These are phyloP conservation scores for Plantago major DNA, from an alignment of 257 asterid genomes.

Conservation along the genomic window DNA sequence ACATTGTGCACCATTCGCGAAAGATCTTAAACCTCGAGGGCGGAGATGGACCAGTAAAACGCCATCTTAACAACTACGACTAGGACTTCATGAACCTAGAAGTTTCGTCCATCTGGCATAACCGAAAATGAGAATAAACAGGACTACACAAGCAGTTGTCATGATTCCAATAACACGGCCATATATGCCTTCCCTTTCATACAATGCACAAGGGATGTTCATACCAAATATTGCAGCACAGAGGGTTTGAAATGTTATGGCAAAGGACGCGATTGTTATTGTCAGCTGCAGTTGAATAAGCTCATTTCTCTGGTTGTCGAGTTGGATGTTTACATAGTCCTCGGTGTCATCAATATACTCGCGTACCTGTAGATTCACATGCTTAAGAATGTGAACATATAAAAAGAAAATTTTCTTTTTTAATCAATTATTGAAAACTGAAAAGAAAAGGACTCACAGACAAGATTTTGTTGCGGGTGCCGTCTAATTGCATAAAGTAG, in stretches of 20 bases:
- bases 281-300: constrained; percentile 89
- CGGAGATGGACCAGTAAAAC: not conserved
- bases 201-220: constrained; percentile 64
- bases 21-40: not conserved
- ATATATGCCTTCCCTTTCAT: constrained; percentile 34
- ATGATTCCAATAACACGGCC: constrained; percentile 33
- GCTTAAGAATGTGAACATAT: not conserved
- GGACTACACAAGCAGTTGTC: constrained; percentile 40
- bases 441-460: constrained; percentile 50
- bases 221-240: constrained; percentile 70
- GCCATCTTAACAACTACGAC: not conserved
- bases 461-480: constrained; percentile 90
- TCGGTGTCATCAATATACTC: constrained; percentile 93
- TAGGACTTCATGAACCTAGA: constrained; percentile 52
- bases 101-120: constrained; percentile 94
- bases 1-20: not conserved
- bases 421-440: too few species aligned
- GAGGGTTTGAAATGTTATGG: constrained; percentile 56
- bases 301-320: constrained; percentile 86
- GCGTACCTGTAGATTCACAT: constrained; percentile 51
- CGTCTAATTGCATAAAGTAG: constrained; percentile 95
- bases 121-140: constrained; percentile 58
- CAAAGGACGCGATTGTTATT: constrained; percentile 72
- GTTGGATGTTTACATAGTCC: constrained; percentile 89
- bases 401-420: too few species aligned